Base-by-base conservation (phyloP, 2,329 filamentous ascomycete genomes). In the Teratosphaeria epicoccoides region DNA sequence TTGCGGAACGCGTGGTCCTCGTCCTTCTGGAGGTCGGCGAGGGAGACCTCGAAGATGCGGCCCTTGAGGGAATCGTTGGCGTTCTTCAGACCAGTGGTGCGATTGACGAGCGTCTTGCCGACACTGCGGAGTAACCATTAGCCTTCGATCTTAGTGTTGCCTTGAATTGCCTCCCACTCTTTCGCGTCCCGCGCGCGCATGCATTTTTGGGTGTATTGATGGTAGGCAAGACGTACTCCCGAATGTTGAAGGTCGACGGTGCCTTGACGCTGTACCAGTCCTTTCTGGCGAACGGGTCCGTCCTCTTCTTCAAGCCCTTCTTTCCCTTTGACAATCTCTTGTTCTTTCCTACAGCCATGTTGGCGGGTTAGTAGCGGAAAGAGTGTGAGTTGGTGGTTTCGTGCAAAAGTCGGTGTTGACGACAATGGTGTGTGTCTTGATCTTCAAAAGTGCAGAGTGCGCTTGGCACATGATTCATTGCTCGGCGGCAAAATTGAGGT, bases 281-380 rank as follows among this genome's bases (percentile, higher is more conserved):
- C 83, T 98, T 98, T 74, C 91, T 57, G 70, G 90, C 83, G 82
- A 97, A 97, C 70, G 93, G 91, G 76, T 98, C 93, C 70, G 90
- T 91, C 80, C 91, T 91, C 91, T 98, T 97, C 88, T 97, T 97
- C 74, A 97, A 82, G 76, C 93, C 91, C 85, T 98, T 98, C 88
- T 97, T 98, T 80, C 93, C 93, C 84, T 98, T 98, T 65, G 93
- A 97, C 81, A 98, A 84, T 83, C 93, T 89, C 89, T 98, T 98
- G 85, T 98, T 98, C 88, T 88, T 88, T 80, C 85, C 85, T 76
- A 88, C 85, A 81, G 85, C 85, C 85, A 88, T 69, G 63, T 58
- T 68, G 62, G 62, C 63, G 61, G 55, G 49, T 56, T 52, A 55
- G 43, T 58, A 53, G 48, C 43, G 47, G 56, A 54, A 59, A 59